A percentile compares a stretch with the other conserved stretches of the same genome.
Evolutionary conservation across 805 yeast species (phyloP).

Genomic region (Zygoascus bituminiphila): DNA sequence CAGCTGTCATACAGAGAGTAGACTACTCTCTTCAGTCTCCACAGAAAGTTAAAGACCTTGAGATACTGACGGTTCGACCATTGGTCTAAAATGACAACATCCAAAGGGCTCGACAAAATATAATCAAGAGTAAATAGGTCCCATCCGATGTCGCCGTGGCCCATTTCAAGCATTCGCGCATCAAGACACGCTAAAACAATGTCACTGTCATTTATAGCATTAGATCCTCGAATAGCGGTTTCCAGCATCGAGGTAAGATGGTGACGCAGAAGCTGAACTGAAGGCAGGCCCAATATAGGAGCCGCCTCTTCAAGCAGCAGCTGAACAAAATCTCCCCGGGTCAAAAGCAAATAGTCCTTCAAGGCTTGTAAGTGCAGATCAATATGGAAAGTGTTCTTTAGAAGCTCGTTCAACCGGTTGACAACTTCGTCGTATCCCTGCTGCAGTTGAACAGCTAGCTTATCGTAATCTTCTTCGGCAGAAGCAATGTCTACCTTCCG

Average conservation of each 20-base stretch:
- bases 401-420: constrained; percentile 40
- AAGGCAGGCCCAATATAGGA: constrained; percentile 48
- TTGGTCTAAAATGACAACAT: constrained; percentile 46
- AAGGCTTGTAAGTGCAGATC: constrained; percentile 50
- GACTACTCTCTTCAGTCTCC: constrained; percentile 64
- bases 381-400: constrained; percentile 44
- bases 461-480: constrained; percentile 15
- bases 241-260: constrained; percentile 56
- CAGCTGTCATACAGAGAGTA: constrained; percentile 43
- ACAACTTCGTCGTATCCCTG: constrained; percentile 41
- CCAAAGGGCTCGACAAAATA: constrained; percentile 40
- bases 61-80: constrained; percentile 47
- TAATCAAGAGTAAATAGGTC: constrained; percentile 87
- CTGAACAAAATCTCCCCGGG: constrained; percentile 77
- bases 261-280: constrained; percentile 54
- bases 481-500: not conserved
- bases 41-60: constrained; percentile 74
- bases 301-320: constrained; percentile 49
- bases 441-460: constrained; percentile 28
- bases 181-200: constrained; percentile 53
- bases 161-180: constrained; percentile 70
- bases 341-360: constrained; percentile 60
- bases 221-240: constrained; percentile 45
- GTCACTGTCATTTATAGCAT: constrained; percentile 28
- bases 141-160: constrained; percentile 78